Base-by-base conservation (phyloP, 202 grass and related monocot species). In the Cymbopogon flexuosus region DNA sequence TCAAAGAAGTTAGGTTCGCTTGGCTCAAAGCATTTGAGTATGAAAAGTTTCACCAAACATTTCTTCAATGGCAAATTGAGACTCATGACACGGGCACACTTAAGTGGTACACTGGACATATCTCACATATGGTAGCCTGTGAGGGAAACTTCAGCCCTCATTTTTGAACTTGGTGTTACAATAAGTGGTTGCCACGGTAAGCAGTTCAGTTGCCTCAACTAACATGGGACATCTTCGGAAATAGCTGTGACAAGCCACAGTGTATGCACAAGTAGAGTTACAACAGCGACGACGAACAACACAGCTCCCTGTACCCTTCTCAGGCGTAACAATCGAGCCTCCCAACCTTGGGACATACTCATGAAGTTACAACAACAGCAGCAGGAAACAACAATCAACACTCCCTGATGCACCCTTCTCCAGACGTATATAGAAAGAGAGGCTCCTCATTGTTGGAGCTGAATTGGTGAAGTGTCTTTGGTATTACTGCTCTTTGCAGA, bases 341-440 rank as follows among this genome's bases (percentile, higher is more conserved):
- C 70, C 60, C 64, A 36, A 76, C 81, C 23, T 37, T 70, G 76
- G 63, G 59, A 46, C 57, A 31, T 51, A 85, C 58, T 85, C 62
- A 36, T 56, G 49, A 76, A 64, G 36, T 71, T 70, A 81, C 82
- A 81, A 71, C 81, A 84, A 18, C 31, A 78, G 65, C 39, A 56
- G 52, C 52, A 79, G 39, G 79, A 79, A 79, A 18, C 43, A 74
- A 35, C 63, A 70, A 58, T 14, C 18, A 63, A 6, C 71, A 39
- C 1, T 77, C 10, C 56, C 0, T 23, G 27, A 72, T 72, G 36
- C 29, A 19, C 45, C 36, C 14, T 80, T 81, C 40, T 67, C 69
- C 31, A 62, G 31, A 70, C 15, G 33, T 15, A 47, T 10, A 47
- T 35, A 23, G 31, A 6, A 85, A 49, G 58, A 31, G 58, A 31